These are phyloP conservation scores for Fraxinus excelsior DNA, from an alignment of 257 asterid species.

Conservation along the genomic window DNA sequence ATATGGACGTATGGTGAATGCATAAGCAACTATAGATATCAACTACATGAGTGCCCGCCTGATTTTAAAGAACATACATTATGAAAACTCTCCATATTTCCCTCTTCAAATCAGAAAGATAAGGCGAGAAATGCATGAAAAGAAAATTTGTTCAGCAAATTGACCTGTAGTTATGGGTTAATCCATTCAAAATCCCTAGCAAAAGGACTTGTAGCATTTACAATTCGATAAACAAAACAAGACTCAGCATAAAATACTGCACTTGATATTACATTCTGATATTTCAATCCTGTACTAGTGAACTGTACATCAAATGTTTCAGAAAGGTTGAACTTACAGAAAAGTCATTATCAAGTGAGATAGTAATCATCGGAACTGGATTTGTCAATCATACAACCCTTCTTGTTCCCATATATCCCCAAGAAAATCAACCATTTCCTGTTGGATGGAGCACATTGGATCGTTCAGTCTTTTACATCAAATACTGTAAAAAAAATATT, in stretches of 20 bases:
- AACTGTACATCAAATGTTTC: constrained; percentile 30
- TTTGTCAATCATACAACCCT: constrained; percentile 53
- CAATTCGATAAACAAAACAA: background rate
- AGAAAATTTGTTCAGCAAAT: background rate
- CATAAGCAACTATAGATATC: background rate
- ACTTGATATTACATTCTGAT: background rate
- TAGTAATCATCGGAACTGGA: background rate
- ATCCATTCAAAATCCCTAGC: background rate
- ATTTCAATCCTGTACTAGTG: background rate
- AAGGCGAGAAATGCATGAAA: background rate
- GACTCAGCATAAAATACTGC: background rate
- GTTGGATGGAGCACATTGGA: constrained; percentile 16
- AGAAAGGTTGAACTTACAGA: constrained; percentile 22
- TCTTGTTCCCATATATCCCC: constrained; percentile 80
- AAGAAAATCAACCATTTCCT: constrained; percentile 84
- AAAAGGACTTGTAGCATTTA: background rate
- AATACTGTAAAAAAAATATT: background rate
- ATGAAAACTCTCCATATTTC: background rate
- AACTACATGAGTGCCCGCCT: too few species aligned
- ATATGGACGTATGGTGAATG: background rate
- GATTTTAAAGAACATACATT: too few species aligned
- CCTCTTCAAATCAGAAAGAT: background rate
- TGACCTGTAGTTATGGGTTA: background rate
- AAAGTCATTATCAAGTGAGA: background rate
- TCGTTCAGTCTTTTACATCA: constrained; percentile 14